Evolutionary conservation across 1,284 basidiomycete genomes (phyloP).

Genomic region (Leucoagaricus sp.): DNA sequence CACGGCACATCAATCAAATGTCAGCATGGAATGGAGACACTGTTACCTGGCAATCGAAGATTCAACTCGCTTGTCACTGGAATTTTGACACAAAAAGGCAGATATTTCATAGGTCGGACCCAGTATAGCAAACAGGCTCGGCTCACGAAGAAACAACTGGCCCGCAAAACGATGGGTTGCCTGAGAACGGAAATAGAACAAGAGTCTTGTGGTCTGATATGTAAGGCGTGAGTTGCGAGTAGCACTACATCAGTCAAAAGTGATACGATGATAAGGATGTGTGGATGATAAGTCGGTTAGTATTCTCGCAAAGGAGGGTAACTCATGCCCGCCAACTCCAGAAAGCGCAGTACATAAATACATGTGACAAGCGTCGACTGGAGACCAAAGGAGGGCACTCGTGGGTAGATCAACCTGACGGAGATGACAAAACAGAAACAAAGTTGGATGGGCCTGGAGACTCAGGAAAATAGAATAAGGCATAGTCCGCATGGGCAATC

Average conservation of each 20-base stretch:
- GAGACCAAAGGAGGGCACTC: not conserved
- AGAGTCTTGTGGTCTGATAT: not conserved
- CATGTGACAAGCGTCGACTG: conserved; percentile 7
- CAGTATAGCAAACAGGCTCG: too few species aligned
- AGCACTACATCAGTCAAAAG: not conserved
- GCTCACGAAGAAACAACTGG: too few species aligned
- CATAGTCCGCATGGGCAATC: not conserved
- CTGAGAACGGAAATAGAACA: not conserved
- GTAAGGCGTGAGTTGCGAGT: too few species aligned
- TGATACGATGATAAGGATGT: conserved; percentile 9
- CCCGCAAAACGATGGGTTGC: too few species aligned
- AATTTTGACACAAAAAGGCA: too few species aligned
- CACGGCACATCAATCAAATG: too few species aligned
- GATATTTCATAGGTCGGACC: too few species aligned
- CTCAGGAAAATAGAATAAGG: not conserved
- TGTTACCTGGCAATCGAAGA: too few species aligned
- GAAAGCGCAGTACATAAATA: not conserved
- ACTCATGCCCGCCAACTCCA: not conserved
- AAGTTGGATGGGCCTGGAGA: not conserved
- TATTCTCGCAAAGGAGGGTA: not conserved
- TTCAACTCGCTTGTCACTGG: too few species aligned
- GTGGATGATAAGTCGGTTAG: not conserved
- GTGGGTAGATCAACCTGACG: not conserved
- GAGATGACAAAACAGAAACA: not conserved
- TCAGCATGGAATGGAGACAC: too few species aligned